Percentiles rank a stretch among this genome's conserved stretches.
Evolutionary conservation across 805 yeast species (phyloP).

Genomic region (Priceomyces haplophilus): DNA sequence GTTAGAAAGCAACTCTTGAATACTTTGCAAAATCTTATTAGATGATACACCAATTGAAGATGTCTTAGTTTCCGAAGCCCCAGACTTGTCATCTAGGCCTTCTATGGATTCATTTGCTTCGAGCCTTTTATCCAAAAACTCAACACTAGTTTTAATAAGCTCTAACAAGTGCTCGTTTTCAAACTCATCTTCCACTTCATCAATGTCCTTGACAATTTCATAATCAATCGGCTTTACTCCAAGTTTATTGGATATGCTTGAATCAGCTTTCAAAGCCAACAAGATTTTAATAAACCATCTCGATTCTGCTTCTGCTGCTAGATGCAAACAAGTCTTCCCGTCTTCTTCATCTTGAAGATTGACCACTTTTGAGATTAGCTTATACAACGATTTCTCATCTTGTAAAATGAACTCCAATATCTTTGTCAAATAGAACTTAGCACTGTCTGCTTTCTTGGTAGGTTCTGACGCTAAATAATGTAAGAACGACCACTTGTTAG

Average conservation of each 20-base stretch:
- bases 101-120: slow-evolving; percentile 14
- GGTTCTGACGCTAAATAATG: slow-evolving; percentile 73
- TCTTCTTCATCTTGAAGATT: slow-evolving; percentile 34
- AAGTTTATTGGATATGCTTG: slow-evolving; percentile 72
- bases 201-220: slow-evolving; percentile 55
- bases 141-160: slow-evolving; percentile 32
- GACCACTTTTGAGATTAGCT: slow-evolving; percentile 21
- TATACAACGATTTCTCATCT: slow-evolving; percentile 16
- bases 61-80: background rate
- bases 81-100: slow-evolving; percentile 10
- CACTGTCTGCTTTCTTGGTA: slow-evolving; percentile 29
- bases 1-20: slow-evolving; percentile 35
- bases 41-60: slow-evolving; percentile 17
- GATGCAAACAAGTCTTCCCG: slow-evolving; percentile 39
- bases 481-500: slow-evolving; percentile 71
- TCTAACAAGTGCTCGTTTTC: slow-evolving; percentile 31
- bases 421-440: slow-evolving; percentile 33
- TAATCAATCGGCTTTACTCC: slow-evolving; percentile 87
- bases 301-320: slow-evolving; percentile 39
- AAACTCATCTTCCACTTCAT: slow-evolving; percentile 12
- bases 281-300: slow-evolving; percentile 38
- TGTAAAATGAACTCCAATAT: slow-evolving; percentile 32
- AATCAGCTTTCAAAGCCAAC: slow-evolving; percentile 43
- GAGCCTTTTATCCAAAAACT: slow-evolving; percentile 27
- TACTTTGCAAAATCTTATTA: slow-evolving; percentile 34